phyloP scores from a whole-genome alignment of 768 basidiomycete species.

The Macrolepiota fuliginosa region DNA sequence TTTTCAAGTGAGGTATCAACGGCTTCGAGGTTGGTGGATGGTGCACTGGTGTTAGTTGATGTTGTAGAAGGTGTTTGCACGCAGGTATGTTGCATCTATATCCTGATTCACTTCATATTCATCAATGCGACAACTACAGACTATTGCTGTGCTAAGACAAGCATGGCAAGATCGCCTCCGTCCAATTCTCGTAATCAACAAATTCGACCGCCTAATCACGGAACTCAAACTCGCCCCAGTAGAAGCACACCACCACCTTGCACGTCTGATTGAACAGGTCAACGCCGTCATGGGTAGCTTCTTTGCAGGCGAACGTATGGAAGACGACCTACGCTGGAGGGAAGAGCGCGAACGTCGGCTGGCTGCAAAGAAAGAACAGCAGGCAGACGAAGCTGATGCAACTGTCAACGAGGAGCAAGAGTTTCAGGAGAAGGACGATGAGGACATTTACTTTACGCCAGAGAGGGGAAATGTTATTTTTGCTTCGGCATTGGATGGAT shows the following conservation, averaged over 20 bases:
- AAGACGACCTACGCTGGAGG: constrained; percentile 91
- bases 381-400: constrained; percentile 64
- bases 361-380: constrained; percentile 68
- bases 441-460: constrained; percentile 96
- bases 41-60: constrained; percentile 92
- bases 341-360: constrained; percentile 88
- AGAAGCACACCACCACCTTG: constrained; percentile 94
- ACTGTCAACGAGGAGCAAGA: constrained; percentile 56
- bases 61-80: constrained; percentile 98
- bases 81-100: constrained; percentile 58
- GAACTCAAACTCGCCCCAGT: constrained; percentile 89
- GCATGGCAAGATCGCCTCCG: constrained; percentile 88
- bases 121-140: constrained; percentile 42
- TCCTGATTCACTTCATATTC: neutral
- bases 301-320: constrained; percentile 95
- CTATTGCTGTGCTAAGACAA: constrained; percentile 91
- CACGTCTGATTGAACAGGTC: constrained; percentile 91
- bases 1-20: constrained; percentile 97
- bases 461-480: constrained; percentile 96
- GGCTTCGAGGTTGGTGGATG: constrained; percentile 91
- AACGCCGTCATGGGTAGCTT: constrained; percentile 98
- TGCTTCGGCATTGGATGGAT: constrained; percentile 93
- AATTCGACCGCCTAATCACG: constrained; percentile 90
- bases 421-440: constrained; percentile 96
- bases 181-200: constrained; percentile 96